Conservation (phyloP, 768 basidiomycete species). For the Rhizopogon roseolus region DNA sequence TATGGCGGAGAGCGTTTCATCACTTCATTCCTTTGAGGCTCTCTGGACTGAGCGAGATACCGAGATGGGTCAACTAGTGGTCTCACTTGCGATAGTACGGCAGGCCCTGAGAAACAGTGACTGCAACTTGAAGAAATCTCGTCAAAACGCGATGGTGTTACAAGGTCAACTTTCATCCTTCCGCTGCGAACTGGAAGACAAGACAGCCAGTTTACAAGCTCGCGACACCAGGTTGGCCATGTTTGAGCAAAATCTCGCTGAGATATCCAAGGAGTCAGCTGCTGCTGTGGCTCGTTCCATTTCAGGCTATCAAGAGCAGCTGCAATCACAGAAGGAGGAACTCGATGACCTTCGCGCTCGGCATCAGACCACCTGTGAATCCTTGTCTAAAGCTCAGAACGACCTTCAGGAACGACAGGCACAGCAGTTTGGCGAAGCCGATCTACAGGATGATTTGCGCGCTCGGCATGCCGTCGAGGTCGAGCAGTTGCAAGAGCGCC, state of each 20-base stretch:
- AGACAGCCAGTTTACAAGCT: neutral
- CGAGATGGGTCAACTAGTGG: conserved; percentile 12
- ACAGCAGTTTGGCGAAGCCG: neutral
- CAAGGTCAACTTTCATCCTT: conserved; percentile 12
- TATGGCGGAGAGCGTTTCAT: neutral
- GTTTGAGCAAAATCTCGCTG: conserved; percentile 7
- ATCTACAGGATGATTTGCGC: conserved; percentile 7
- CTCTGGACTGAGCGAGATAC: conserved; percentile 3
- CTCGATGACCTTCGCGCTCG: neutral
- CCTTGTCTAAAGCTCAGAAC: conserved; percentile 1
- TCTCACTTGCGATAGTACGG: conserved; percentile 20
- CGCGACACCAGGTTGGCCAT: conserved; percentile 9
- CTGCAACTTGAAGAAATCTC: conserved; percentile 9
- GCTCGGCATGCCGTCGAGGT: conserved; percentile 34
- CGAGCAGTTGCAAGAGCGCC: conserved; percentile 29
- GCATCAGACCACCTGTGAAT: neutral
- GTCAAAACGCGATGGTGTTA: conserved; percentile 6
- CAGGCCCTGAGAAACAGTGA: conserved; percentile 10
- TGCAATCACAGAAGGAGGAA: conserved; percentile 4
- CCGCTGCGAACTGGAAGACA: conserved; percentile 13
- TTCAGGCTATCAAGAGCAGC: neutral
- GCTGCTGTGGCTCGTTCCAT: neutral
- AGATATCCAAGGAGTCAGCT: neutral
- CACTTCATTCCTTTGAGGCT: conserved; percentile 8
- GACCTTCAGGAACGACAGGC: conserved; percentile 1